These are phyloP conservation scores for Mycena latifolia DNA, from an alignment of 768 basidiomycete genomes.

Conservation along the genomic window DNA sequence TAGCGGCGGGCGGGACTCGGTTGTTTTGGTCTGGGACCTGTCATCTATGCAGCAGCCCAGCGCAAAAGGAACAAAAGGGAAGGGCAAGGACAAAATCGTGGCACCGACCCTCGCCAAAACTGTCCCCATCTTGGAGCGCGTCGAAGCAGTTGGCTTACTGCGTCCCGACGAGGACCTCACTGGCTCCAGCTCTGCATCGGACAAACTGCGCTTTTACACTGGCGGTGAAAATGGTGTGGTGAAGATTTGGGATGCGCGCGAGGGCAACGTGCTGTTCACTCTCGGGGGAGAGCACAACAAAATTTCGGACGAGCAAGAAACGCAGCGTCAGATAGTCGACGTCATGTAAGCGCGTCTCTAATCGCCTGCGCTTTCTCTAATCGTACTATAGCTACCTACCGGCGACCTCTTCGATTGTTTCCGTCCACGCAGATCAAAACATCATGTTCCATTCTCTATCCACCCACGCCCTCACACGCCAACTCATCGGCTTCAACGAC, in stretches of 20 bases:
- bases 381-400: constrained; percentile 72
- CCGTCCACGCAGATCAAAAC: constrained; percentile 96
- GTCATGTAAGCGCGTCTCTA: constrained; percentile 74
- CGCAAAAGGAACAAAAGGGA: constrained; percentile 57
- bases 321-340: constrained; percentile 86
- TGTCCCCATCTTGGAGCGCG: constrained; percentile 84
- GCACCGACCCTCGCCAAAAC: constrained; percentile 80
- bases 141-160: constrained; percentile 88
- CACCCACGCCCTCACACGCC: constrained; percentile 74
- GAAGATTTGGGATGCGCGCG: constrained; percentile 85
- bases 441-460: constrained; percentile 90
- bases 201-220: constrained; percentile 79
- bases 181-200: constrained; percentile 53
- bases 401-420: constrained; percentile 73
- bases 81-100: constrained; percentile 65
- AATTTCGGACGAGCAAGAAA: constrained; percentile 70
- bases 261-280: constrained; percentile 72
- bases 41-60: constrained; percentile 46
- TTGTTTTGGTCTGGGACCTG: constrained; percentile 94
- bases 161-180: constrained; percentile 61
- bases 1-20: constrained; percentile 93
- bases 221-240: constrained; percentile 92
- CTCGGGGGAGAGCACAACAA: constrained; percentile 64
- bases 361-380: constrained; percentile 11
- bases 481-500: constrained; percentile 97